Evolutionary conservation across 176 grass and related monocot species (phyloP).

Genomic region (Carex myosuroides): DNA sequence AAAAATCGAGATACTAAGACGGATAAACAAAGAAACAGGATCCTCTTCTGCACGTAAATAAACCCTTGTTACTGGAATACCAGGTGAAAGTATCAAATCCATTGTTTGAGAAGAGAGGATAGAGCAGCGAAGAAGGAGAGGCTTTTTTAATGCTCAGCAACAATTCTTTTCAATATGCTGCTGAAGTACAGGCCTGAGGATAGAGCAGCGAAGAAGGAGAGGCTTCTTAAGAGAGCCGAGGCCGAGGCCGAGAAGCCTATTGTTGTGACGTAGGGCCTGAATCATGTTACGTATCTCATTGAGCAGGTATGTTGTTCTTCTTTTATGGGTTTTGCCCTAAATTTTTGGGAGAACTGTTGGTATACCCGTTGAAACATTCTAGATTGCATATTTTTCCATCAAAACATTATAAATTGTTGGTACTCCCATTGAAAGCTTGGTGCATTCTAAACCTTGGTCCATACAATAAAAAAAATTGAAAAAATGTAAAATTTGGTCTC

Average conservation of each 20-base stretch:
- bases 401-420: no score
- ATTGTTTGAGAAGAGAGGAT: no score
- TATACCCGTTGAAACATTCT: no score
- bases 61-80: no score
- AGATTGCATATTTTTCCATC: no score
- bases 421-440: no score
- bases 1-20: not conserved
- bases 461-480: no score
- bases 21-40: not conserved
- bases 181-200: constrained; percentile 34
- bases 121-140: no score
- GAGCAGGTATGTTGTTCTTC: constrained; percentile 15
- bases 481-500: no score
- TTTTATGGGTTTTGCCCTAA: not conserved
- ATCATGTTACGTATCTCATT: constrained; percentile 35
- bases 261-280: constrained; percentile 34
- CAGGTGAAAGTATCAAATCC: not conserved
- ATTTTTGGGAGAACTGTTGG: not conserved
- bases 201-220: constrained; percentile 28
- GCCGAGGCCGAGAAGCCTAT: constrained; percentile 33
- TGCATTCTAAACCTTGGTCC: no score
- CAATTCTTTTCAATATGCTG: constrained; percentile 31
- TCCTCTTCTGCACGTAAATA: no score
- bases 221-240: constrained; percentile 32
- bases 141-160: constrained; percentile 4